phyloP scores from a whole-genome alignment of 2,329 filamentous ascomycete genomes.

The Aspergillus sp. region DNA sequence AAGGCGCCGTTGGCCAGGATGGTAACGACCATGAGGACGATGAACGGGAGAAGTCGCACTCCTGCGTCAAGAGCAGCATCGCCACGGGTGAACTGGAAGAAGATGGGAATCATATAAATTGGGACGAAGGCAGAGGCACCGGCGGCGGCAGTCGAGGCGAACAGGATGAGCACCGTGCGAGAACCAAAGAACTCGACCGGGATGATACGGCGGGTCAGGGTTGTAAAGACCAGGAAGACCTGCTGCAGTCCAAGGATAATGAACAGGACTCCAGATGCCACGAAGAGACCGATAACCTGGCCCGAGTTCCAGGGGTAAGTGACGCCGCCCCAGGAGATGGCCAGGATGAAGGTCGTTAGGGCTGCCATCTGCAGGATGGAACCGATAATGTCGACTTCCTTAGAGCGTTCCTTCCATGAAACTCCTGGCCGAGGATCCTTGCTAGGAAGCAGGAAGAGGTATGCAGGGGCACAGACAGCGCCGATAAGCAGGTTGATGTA shows the following conservation, averaged over 20 bases:
- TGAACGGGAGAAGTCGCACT: constrained; percentile 30
- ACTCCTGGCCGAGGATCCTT: constrained; percentile 24
- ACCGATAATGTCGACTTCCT: constrained; percentile 47
- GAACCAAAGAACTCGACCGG: constrained; percentile 48
- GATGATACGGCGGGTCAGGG: constrained; percentile 45
- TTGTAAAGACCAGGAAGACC: constrained; percentile 42
- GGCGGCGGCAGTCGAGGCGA: constrained; percentile 39
- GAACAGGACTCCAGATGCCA: constrained; percentile 46
- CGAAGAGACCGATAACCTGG: constrained; percentile 32
- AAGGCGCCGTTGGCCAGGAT: constrained; percentile 22
- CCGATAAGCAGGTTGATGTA: constrained; percentile 23
- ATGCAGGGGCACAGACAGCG: constrained; percentile 43
- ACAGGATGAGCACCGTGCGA: constrained; percentile 43
- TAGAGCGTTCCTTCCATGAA: constrained; percentile 22
- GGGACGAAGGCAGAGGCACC: constrained; percentile 36
- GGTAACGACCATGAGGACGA: constrained; percentile 18
- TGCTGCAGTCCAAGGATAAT: constrained; percentile 46
- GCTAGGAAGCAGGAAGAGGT: constrained; percentile 44
- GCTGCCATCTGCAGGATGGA: constrained; percentile 44
- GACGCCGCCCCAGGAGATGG: constrained; percentile 52
- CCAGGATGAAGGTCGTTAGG: constrained; percentile 47
- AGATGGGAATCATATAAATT: constrained; percentile 56
- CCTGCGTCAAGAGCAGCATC: constrained; percentile 32
- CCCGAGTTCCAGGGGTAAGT: constrained; percentile 46
- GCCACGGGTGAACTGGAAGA: constrained; percentile 52